Base-by-base conservation (phyloP, 106 monocot species). In the Amphibolis antarctica region DNA sequence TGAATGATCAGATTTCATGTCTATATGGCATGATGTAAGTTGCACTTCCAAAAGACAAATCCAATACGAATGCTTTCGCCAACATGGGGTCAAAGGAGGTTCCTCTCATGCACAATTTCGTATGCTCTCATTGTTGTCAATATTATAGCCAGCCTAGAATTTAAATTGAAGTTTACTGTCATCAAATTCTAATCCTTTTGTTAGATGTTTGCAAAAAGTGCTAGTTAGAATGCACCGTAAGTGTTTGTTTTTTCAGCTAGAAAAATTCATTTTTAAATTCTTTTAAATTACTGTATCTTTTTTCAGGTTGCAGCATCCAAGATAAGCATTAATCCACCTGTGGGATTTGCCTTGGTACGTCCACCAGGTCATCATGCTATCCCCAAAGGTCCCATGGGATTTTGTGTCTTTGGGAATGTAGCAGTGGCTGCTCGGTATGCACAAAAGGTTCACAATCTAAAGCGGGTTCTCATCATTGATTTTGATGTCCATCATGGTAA, bases 401-500 rank as follows among this genome's bases (percentile, higher is more conserved):
- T 94, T 65, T 89, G 94, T 77, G 86, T 94, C 42, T 94, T 94
- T 76, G 94, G 94, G 14, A 94, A 94, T 72, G 74, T 94, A 48
- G 86, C 94, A 20, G 79, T 94, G 36, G 94, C 89, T 62, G 94
- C 94, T 71, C 88, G 94, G 13, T 52, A 89, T 72, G 89, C 84
- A 44, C 94, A 94, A 74, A 71, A 59, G 28, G 71, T 75, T 12
- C 86, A 94, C 82, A 77, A 83, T 54, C 66, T 94, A 64, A 86
- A 60, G 68, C 74, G 86, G 24, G 86, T 89, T 67, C 69, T 94
- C 51, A 86, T 94, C 48, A 89, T 94, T 57, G 94, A 94, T 81
- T 94, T 94, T 74, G 94, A 94, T 71, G 94, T 94, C 60, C 94
- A 94, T 66, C 94, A 89, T 71, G 94, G 94, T 14, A 94, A 94